These are phyloP conservation scores for Pseudogymnoascus sp. DNA, from an alignment of 2,329 filamentous ascomycete species.

Conservation along the genomic window DNA sequence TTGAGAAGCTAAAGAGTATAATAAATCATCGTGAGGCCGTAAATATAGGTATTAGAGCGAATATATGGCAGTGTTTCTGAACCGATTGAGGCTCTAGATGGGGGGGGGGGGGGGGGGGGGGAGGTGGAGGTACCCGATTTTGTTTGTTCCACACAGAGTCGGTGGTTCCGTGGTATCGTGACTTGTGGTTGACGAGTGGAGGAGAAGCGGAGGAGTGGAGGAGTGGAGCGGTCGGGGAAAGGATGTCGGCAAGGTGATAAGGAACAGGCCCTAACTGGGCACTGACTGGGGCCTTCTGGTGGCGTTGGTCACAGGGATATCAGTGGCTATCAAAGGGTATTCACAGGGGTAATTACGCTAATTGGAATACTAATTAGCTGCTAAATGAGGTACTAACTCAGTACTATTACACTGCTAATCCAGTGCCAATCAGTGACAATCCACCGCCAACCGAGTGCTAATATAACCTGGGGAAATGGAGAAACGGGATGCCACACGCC, in stretches of 20 bases:
- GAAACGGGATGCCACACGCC: background rate
- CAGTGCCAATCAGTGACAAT: background rate
- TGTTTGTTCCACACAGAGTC: background rate
- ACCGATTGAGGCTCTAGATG: background rate
- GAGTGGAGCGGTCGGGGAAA: background rate
- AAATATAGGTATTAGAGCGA: background rate
- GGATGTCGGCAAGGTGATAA: background rate
- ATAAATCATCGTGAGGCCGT: constrained; percentile 1
- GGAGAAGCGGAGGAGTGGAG: background rate
- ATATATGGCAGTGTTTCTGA: background rate
- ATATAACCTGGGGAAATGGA: constrained; percentile 5
- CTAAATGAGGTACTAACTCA: background rate
- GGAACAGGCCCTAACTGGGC: background rate
- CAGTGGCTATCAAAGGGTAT: background rate
- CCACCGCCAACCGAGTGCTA: background rate
- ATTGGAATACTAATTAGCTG: background rate
- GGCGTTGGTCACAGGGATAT: background rate
- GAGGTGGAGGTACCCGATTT: background rate
- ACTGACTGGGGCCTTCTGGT: background rate
- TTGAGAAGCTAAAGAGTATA: background rate
- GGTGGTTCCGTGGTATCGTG: background rate
- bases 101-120: background rate
- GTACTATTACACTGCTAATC: background rate
- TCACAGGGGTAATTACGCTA: background rate
- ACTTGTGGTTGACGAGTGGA: background rate